These are phyloP conservation scores for Beta lomatogona DNA, from an alignment of 179 eudicot species.

Conservation along the genomic window DNA sequence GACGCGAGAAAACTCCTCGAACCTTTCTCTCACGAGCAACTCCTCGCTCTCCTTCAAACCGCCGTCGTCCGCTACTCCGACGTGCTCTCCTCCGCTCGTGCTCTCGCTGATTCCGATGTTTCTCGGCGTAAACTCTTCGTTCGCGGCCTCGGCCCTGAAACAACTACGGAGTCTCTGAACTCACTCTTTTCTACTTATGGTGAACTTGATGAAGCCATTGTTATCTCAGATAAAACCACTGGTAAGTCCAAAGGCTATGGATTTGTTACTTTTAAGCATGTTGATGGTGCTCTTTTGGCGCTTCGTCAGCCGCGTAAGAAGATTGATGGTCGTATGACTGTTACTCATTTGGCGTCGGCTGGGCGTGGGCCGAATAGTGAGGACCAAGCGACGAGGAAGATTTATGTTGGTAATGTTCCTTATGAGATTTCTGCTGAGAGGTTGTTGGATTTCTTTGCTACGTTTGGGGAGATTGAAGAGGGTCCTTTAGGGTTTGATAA, in stretches of 20 bases:
- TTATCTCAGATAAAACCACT: slow-evolving; percentile 36
- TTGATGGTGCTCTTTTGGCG: slow-evolving; percentile 41
- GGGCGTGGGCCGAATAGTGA: slow-evolving; percentile 38
- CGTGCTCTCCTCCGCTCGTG: slow-evolving; percentile 36
- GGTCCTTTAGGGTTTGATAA: slow-evolving; percentile 55
- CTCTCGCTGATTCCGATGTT: slow-evolving; percentile 44
- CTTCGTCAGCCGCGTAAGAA: slow-evolving; percentile 42
- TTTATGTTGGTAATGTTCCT: slow-evolving; percentile 51
- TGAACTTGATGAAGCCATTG: slow-evolving; percentile 44
- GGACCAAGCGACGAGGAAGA: slow-evolving; percentile 42
- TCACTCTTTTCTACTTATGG: slow-evolving; percentile 36
- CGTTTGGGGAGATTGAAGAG: slow-evolving; percentile 51
- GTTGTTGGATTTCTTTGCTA: slow-evolving; percentile 33
- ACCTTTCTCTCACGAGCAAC: slow-evolving; percentile 38
- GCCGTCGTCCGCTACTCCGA: slow-evolving; percentile 46
- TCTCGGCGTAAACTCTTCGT: slow-evolving; percentile 46
- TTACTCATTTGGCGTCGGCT: slow-evolving; percentile 41
- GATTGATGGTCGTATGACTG: slow-evolving; percentile 49
- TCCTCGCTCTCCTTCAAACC: slow-evolving; percentile 34
- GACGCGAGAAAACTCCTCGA: slow-evolving; percentile 45
- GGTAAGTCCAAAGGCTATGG: slow-evolving; percentile 50
- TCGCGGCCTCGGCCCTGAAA: slow-evolving; percentile 46
- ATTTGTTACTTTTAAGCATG: slow-evolving; percentile 43
- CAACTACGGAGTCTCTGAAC: slow-evolving; percentile 39
- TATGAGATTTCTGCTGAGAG: slow-evolving; percentile 45